Percentiles rank a stretch among this genome's conserved stretches.
Conservation (phyloP, 2,329 filamentous ascomycete species). For the Nemania abortiva region DNA sequence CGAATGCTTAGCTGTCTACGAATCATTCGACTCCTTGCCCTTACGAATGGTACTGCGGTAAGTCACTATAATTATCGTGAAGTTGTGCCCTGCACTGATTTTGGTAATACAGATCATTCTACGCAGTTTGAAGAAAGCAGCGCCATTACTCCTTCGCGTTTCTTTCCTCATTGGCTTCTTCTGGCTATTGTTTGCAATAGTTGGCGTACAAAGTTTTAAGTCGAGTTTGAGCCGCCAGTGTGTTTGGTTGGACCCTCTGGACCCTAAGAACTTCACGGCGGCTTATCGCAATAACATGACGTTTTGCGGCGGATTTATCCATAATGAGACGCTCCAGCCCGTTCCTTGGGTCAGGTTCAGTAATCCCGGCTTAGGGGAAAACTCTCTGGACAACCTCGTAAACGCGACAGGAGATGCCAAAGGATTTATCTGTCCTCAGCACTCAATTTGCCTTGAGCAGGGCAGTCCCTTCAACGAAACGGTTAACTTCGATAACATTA, state of each 20-base stretch:
- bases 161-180: constrained; percentile 96
- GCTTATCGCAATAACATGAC: constrained; percentile 74
- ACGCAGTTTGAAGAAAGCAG: constrained; percentile 93
- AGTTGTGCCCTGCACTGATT: constrained; percentile 39
- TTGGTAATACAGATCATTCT: constrained; percentile 78
- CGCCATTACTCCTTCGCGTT: constrained; percentile 90
- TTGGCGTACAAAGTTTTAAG: constrained; percentile 97
- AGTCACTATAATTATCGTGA: constrained; percentile 51
- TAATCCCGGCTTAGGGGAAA: constrained; percentile 36
- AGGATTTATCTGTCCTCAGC: constrained; percentile 87
- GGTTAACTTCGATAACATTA: constrained; percentile 93
- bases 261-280: constrained; percentile 65
- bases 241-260: constrained; percentile 77
- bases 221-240: constrained; percentile 82
- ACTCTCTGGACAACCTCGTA: constrained; percentile 60
- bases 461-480: constrained; percentile 85
- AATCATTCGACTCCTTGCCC: constrained; percentile 87
- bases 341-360: constrained; percentile 75
- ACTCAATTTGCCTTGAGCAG: constrained; percentile 85
- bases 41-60: constrained; percentile 93
- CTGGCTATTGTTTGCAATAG: constrained; percentile 96
- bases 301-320: constrained; percentile 88
- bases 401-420: constrained; percentile 71
- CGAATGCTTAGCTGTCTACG: constrained; percentile 96
- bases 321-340: constrained; percentile 66